A percentile compares a stretch with the other conserved stretches of the same genome.
Evolutionary conservation across 2,329 filamentous ascomycete species (phyloP).

Genomic region (Phaeosphaeriaceae sp.): DNA sequence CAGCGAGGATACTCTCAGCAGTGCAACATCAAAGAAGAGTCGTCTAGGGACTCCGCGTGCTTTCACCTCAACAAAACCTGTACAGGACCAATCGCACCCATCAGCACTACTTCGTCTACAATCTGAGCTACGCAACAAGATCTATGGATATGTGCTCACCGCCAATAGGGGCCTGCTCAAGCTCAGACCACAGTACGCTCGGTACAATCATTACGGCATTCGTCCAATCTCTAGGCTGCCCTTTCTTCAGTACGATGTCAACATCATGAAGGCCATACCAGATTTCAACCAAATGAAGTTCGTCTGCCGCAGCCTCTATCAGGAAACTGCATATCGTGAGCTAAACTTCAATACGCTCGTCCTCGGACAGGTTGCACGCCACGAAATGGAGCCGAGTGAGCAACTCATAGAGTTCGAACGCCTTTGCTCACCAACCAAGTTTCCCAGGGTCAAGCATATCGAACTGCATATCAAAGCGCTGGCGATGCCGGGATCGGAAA

Average conservation of each 20-base stretch:
- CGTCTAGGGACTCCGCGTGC: background rate
- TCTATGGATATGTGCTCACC: background rate
- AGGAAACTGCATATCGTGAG: background rate
- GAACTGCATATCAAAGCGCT: slow-evolving; percentile 3
- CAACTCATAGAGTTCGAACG: background rate
- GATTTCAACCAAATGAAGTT: slow-evolving; percentile 2
- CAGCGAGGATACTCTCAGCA: background rate
- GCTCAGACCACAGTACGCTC: background rate
- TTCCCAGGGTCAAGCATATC: background rate
- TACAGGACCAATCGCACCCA: background rate
- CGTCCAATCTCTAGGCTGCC: background rate
- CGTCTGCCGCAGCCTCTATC: background rate
- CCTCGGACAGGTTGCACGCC: background rate
- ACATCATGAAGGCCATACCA: background rate
- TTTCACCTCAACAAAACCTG: background rate
- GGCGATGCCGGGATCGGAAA: background rate
- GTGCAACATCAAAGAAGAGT: background rate
- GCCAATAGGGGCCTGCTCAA: background rate
- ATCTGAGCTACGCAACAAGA: background rate
- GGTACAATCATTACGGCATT: background rate
- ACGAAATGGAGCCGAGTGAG: background rate
- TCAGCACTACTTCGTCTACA: background rate
- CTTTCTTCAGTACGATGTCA: background rate
- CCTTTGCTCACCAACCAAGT: background rate
- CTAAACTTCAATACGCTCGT: slow-evolving; percentile 1